Base-by-base conservation (phyloP, 192 early-diverging fungal genomes). In the Linnemannia hyalina region DNA sequence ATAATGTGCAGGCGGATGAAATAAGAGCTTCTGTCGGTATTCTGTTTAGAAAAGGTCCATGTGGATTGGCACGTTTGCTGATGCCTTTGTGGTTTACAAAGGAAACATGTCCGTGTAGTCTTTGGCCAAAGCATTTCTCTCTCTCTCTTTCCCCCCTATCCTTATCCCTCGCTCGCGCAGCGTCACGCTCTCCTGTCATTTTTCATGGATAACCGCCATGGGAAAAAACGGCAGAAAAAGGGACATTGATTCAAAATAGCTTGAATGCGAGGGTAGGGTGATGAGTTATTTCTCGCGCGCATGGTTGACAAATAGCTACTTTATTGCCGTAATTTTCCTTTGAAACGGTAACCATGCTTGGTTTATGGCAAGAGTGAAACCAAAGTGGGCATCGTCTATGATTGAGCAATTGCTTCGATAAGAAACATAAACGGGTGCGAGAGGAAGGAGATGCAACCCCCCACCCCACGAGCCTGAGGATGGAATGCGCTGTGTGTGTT, bases 61-160 rank as follows among this genome's bases (percentile, higher is more conserved):
- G 60, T 65, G 60, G 60, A 65, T 35, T 65, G 60, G 60, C 60
- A 32, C 60, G 55, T 57, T 57, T 65, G 60, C 60, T 65, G 60
- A 65, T 65, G 11, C 11, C 57, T 65, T 65, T 13, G 11, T 15
- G 60, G 49, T 52, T 20, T 52, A 32, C 60, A 10, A 65, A 29
- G 60, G 13, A 65, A 65, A 29, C 60, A 65, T 65, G 13, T 26
- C 13, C 7, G 57, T n/a, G 26, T 63, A 15, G 49, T 13, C 10
- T 29, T 65, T 0, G 29, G 29, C 29, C 26, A 32, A 65, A 65
- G 29, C 26, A 65, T n/a, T 3, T 65, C 13, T 65, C 26, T 63
- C 23, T 49, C 47, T 46, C 9, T 46, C 11, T 52, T 16, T 15
- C 32, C 60, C 23, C n/a, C 60, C 26, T 65, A 29, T 29, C 29